Percentiles rank a stretch among this genome's conserved stretches.
Evolutionary conservation across 1,284 basidiomycete species (phyloP).

Genomic region (Malassezia sympodialis): DNA sequence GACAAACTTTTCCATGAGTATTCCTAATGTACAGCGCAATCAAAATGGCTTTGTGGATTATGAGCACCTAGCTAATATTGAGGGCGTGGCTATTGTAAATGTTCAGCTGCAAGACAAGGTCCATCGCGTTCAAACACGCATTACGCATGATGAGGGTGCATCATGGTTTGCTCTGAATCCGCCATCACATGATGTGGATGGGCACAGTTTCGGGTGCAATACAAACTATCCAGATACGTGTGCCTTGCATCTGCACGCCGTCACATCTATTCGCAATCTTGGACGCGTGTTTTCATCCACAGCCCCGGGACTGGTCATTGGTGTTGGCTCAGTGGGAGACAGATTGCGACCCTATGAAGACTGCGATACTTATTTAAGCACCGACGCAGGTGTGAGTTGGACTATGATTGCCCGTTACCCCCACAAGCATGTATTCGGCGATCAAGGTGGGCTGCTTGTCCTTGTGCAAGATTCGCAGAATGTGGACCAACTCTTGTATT

Average conservation of each 20-base stretch:
- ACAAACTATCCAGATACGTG: slow-evolving; percentile 57
- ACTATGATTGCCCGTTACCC: slow-evolving; percentile 65
- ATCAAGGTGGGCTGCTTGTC: slow-evolving; percentile 71
- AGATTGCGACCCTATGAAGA: slow-evolving; percentile 68
- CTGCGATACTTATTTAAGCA: slow-evolving; percentile 84
- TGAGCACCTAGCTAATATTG: slow-evolving; percentile 80
- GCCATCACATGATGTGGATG: slow-evolving; percentile 58
- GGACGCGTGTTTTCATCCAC: slow-evolving; percentile 86
- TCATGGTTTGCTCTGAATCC: slow-evolving; percentile 65
- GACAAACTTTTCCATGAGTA: slow-evolving; percentile 82
- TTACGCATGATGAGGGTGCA: slow-evolving; percentile 87
- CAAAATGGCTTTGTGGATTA: slow-evolving; percentile 80
- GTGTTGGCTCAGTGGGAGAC: slow-evolving; percentile 74
- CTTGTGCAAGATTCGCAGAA: slow-evolving; percentile 67
- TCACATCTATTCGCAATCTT: slow-evolving; percentile 80
- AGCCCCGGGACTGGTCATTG: slow-evolving; percentile 88
- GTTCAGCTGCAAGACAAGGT: slow-evolving; percentile 67
- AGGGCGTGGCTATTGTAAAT: slow-evolving; percentile 85
- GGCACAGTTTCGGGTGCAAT: slow-evolving; percentile 59
- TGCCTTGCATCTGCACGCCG: slow-evolving; percentile 80
- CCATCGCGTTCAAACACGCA: slow-evolving; percentile 54
- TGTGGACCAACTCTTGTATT: slow-evolving; percentile 67
- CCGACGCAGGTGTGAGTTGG: slow-evolving; percentile 81
- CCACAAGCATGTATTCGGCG: slow-evolving; percentile 92
- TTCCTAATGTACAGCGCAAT: slow-evolving; percentile 83